Base-by-base conservation (phyloP, 495 filamentous ascomycete genomes). In the Penicillium bovifimosum region DNA sequence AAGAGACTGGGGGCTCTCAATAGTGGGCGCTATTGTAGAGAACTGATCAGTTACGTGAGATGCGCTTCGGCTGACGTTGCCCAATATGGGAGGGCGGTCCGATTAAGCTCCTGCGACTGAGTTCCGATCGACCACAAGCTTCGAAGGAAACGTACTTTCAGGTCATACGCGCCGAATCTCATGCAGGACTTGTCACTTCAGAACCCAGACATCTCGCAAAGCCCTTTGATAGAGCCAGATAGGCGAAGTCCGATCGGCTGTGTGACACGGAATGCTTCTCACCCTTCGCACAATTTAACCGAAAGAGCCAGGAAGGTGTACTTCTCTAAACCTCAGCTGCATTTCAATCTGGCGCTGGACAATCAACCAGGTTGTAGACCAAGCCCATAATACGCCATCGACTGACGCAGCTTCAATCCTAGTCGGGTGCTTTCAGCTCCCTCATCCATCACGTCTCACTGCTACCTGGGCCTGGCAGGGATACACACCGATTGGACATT, bases 171-270 rank as follows among this genome's bases (percentile, higher is more conserved):
- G n/a, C n/a, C n/a, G n/a, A n/a, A n/a, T n/a, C n/a, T n/a, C n/a
- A n/a, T 47, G 9, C n/a, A 20, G 51, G 47, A 6, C 24, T n/a
- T n/a, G n/a, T n/a, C n/a, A n/a, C n/a, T 46, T 7, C 18, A 20
- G 32, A 38, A 49, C 20, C 4, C 20, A 2, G 4, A 24, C 20
- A 24, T 2, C 50, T 47, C 1, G 51, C 52, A 28, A 28, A 13
- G 1, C 4, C 31, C 54, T 9, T 14, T 47, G n/a, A 8, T 54
- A 1, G 51, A 47, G 17, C 45, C 56, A n/a, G 56, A 59, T 38
- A 20, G 27, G 52, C 56, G n/a, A 52, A 59, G 27, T 55, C 56
- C 9, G 34, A 47, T 36, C 51, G 56, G 5, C 56, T 47, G 10
- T 59, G 56, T 24, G 56, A 59, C n/a, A n/a, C n/a, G n/a, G n/a